Evolutionary conservation across 73 alveolate genomes (phyloP).

Genomic region (Paramecium sonneborni): DNA sequence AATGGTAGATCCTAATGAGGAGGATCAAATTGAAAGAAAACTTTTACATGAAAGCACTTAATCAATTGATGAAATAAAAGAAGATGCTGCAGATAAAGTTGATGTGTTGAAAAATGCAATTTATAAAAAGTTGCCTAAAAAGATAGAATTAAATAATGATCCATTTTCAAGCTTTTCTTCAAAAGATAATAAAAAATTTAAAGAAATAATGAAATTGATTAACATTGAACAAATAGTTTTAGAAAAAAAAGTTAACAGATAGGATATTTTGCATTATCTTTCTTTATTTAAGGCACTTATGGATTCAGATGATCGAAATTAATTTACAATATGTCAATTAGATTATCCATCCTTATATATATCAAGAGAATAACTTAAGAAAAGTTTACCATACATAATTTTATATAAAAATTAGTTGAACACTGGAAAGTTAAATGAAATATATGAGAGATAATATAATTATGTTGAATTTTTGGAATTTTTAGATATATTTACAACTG

Average conservation of each 20-base stretch:
- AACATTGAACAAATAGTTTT: conserved; percentile 24
- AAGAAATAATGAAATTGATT: conserved; percentile 5
- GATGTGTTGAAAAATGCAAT: not conserved
- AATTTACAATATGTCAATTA: not conserved
- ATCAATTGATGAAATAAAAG: conserved; percentile 44
- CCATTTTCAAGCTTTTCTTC: not conserved
- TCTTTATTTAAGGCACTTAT: conserved; percentile 27
- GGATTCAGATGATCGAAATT: conserved; percentile 1
- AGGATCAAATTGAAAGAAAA: conserved; percentile 4
- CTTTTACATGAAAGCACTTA: not conserved
- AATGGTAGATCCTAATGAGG: not conserved
- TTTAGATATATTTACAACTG: conserved; percentile 50
- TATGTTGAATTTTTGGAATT: conserved; percentile 45
- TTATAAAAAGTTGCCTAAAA: not conserved
- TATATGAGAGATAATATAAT: not conserved
- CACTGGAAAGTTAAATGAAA: conserved; percentile 23
- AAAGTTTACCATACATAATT: not conserved
- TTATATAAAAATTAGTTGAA: conserved; percentile 36
- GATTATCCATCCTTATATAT: conserved; percentile 29
- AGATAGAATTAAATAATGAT: not conserved
- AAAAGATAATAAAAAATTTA: conserved; percentile 32
- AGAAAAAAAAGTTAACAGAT: not conserved
- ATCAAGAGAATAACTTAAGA: not conserved
- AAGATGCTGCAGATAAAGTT: conserved; percentile 29
- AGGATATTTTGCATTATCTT: conserved; percentile 19